phyloP scores from a whole-genome alignment of 768 basidiomycete genomes.

The Rhizopogon sp. region DNA sequence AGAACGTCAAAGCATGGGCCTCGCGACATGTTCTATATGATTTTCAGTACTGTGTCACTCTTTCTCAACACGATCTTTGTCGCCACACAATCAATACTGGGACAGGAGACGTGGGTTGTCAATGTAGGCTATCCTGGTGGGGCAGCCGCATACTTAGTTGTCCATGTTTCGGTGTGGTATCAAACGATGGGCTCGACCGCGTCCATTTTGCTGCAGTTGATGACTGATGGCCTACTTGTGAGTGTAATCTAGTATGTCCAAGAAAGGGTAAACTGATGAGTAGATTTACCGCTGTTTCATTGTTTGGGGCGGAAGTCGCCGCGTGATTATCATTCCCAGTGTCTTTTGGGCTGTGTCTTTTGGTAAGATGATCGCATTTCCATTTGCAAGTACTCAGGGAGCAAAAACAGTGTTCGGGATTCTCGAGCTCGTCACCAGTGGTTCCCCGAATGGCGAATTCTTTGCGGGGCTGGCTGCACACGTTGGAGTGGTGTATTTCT shows the following conservation, averaged over 20 bases:
- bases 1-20: background rate
- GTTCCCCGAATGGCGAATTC: conserved; percentile 5
- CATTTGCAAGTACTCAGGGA: background rate
- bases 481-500: conserved; percentile 8
- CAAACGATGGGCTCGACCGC: conserved; percentile 25
- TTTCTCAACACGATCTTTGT: conserved; percentile 29
- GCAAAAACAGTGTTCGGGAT: conserved; percentile 5
- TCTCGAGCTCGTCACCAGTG: conserved; percentile 2
- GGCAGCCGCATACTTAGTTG: conserved; percentile 25
- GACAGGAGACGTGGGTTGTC: conserved; percentile 33
- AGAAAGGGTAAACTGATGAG: background rate
- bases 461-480: conserved; percentile 6
- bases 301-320: conserved; percentile 22
- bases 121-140: conserved; percentile 29
- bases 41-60: conserved; percentile 23
- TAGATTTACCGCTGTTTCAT: conserved; percentile 36
- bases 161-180: conserved; percentile 23
- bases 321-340: conserved; percentile 13
- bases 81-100: conserved; percentile 23
- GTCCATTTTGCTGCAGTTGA: conserved; percentile 25
- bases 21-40: conserved; percentile 15
- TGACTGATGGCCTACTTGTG: conserved; percentile 36
- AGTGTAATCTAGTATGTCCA: conserved; percentile 1
- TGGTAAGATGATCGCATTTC: conserved; percentile 11
- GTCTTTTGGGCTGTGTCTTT: conserved; percentile 20